Percentiles rank a stretch among this genome's conserved stretches.
Evolutionary conservation across 2,329 filamentous ascomycete genomes (phyloP).

Genomic region (Penicillium sp.): DNA sequence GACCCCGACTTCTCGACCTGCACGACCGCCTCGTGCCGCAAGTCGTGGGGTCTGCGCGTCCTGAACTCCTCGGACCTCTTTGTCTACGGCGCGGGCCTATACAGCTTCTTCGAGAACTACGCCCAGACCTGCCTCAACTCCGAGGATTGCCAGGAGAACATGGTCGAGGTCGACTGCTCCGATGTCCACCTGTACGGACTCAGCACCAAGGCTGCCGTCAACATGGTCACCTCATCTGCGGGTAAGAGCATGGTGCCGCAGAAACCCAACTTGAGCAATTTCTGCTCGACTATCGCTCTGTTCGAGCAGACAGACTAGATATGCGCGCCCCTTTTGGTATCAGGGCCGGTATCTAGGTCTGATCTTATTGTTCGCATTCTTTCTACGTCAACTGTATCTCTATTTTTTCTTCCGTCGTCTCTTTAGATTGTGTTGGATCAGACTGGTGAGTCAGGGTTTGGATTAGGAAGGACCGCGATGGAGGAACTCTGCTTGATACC

Average conservation of each 20-base stretch:
- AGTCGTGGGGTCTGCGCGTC: constrained; percentile 74
- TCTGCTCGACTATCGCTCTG: constrained; percentile 45
- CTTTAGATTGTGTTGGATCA: no score
- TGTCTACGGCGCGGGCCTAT: constrained; percentile 71
- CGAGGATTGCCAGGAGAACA: constrained; percentile 73
- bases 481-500: constrained; percentile 16
- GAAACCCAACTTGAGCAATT: constrained; percentile 43
- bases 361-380: not conserved
- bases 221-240: constrained; percentile 61
- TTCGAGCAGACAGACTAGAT: constrained; percentile 36
- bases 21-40: constrained; percentile 58
- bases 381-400: constrained; percentile 1
- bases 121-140: constrained; percentile 64
- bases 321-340: not conserved
- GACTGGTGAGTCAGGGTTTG: no score
- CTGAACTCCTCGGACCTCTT: constrained; percentile 64
- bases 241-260: constrained; percentile 39
- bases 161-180: constrained; percentile 68
- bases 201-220: constrained; percentile 70
- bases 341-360: not conserved
- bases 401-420: constrained; percentile 5
- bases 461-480: no score
- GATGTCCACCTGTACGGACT: constrained; percentile 64
- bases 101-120: constrained; percentile 84
- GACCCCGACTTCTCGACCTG: constrained; percentile 67